Percentiles rank a stretch among this genome's conserved stretches.
Evolutionary conservation across 345 rosid genomes (phyloP).

Genomic region (Kandelia obovata): DNA sequence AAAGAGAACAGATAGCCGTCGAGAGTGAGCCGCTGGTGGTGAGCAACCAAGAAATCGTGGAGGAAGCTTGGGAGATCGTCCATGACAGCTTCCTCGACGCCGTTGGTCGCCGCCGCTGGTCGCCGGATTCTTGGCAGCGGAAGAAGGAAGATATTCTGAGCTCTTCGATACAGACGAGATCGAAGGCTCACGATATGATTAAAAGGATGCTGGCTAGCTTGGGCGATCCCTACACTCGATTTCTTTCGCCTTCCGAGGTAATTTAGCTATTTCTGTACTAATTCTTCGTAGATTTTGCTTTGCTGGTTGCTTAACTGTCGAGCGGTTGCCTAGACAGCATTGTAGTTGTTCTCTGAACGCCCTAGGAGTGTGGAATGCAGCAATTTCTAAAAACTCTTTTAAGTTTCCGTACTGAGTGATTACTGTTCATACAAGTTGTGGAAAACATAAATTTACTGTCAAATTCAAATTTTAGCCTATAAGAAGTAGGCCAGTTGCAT

Average conservation of each 20-base stretch:
- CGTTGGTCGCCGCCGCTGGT: slow-evolving; percentile 57
- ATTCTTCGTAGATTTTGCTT: neutral
- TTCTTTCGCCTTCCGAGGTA: slow-evolving; percentile 86
- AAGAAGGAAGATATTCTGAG: slow-evolving; percentile 56
- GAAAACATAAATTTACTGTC: too few relatives aligned
- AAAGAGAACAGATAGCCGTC: slow-evolving; percentile 20
- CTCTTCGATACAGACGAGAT: slow-evolving; percentile 57
- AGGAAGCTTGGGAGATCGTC: slow-evolving; percentile 94
- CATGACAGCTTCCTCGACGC: slow-evolving; percentile 62
- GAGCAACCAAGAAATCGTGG: slow-evolving; percentile 62
- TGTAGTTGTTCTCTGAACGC: too few relatives aligned
- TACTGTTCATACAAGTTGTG: too few relatives aligned
- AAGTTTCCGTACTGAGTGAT: too few relatives aligned
- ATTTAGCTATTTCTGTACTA: neutral
- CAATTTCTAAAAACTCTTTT: too few relatives aligned
- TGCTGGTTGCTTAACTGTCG: neutral
- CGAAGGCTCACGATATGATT: slow-evolving; percentile 79
- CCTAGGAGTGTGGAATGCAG: too few relatives aligned
- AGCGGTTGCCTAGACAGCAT: too few relatives aligned
- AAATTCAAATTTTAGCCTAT: too few relatives aligned
- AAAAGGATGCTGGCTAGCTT: slow-evolving; percentile 71
- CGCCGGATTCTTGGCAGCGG: slow-evolving; percentile 72
- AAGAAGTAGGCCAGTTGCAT: too few relatives aligned
- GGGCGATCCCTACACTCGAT: slow-evolving; percentile 90
- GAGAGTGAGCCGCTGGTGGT: slow-evolving; percentile 32